Conservation (phyloP, 805 yeast species). For the Candida caryicola region DNA sequence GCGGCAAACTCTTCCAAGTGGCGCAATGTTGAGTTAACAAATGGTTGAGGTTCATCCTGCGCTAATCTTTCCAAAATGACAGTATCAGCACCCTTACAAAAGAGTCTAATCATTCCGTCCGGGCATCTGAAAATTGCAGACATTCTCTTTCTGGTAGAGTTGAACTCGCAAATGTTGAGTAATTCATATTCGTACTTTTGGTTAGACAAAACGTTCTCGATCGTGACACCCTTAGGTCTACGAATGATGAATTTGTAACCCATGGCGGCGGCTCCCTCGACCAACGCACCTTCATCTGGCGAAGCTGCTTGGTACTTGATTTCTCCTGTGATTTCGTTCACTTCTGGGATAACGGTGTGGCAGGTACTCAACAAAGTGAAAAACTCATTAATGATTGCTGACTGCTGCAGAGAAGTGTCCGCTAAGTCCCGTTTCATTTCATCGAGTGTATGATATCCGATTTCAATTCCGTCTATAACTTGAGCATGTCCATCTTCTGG, state of each 20-base stretch:
- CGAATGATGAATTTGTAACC: conserved; percentile 85
- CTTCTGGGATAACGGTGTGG: conserved; percentile 96
- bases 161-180: conserved; percentile 90
- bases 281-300: conserved; percentile 98
- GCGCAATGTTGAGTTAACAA: conserved; percentile 73
- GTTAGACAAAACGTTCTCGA: conserved; percentile 51
- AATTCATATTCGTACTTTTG: conserved; percentile 64
- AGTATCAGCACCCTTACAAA: conserved; percentile 97
- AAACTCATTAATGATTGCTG: conserved; percentile 64
- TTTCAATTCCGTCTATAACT: conserved; percentile 71
- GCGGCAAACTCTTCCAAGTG: conserved; percentile 96
- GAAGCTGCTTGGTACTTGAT: conserved; percentile 98
- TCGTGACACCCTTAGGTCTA: conserved; percentile 76
- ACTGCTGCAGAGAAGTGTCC: conserved; percentile 43
- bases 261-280: conserved; percentile 88
- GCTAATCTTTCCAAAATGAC: conserved; percentile 85
- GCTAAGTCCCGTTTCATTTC: conserved; percentile 50
- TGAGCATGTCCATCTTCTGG: conserved; percentile 87
- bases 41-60: conserved; percentile 61
- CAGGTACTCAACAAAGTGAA: conserved; percentile 84
- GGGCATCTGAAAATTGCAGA: conserved; percentile 92
- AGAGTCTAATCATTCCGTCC: conserved; percentile 83
- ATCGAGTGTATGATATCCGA: conserved; percentile 73
- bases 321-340: conserved; percentile 50
- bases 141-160: conserved; percentile 97